These are phyloP conservation scores for Chaetomidium leptoderma DNA, from an alignment of 495 filamentous ascomycete species.

Conservation along the genomic window DNA sequence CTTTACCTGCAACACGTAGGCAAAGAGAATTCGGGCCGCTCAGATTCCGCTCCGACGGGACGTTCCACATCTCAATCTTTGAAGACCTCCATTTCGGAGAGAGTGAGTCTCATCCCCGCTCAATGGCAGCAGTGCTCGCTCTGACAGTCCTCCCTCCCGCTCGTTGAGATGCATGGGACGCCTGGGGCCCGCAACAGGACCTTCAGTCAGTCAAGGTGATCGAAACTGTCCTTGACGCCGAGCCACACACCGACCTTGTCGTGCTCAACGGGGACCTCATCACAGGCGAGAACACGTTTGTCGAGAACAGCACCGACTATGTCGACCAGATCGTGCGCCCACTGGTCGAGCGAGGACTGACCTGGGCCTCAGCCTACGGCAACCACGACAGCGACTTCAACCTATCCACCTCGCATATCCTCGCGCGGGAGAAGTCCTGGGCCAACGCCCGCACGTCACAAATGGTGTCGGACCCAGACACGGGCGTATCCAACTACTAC, in stretches of 20 bases:
- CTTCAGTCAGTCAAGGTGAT: constrained; percentile 56
- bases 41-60: constrained; percentile 36
- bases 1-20: neutral
- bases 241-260: constrained; percentile 52
- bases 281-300: constrained; percentile 60
- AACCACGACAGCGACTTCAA: constrained; percentile 68
- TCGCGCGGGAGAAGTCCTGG: constrained; percentile 52
- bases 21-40: constrained; percentile 26
- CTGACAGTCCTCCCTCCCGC: constrained; percentile 1
- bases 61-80: constrained; percentile 56
- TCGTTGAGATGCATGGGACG: constrained; percentile 48
- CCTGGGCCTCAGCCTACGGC: constrained; percentile 69
- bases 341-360: constrained; percentile 47
- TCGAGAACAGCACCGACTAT: constrained; percentile 55
- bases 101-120: constrained; percentile 33
- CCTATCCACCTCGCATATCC: constrained; percentile 51
- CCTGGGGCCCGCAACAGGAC: constrained; percentile 59
- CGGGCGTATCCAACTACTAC: constrained; percentile 70
- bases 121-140: neutral
- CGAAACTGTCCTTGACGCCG: constrained; percentile 54
- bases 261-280: constrained; percentile 73
- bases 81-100: constrained; percentile 68
- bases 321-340: constrained; percentile 58
- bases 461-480: constrained; percentile 36
- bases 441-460: constrained; percentile 52